Conservation (phyloP, 106 monocot genomes). For the Amphibolis antarctica region DNA sequence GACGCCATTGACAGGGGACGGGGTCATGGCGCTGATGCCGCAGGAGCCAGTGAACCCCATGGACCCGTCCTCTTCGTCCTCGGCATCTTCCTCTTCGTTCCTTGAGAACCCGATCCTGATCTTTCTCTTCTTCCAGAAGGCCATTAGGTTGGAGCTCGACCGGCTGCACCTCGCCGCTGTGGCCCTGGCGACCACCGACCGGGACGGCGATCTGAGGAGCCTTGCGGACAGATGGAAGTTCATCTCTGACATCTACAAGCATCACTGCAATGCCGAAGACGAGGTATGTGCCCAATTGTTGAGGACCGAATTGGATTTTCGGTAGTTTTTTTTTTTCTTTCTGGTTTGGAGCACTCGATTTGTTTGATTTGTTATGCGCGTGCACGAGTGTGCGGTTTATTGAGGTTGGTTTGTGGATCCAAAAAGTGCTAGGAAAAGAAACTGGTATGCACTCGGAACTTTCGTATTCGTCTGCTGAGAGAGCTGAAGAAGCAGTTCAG, state of each 20-base stretch:
- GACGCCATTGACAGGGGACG: constrained; percentile 35
- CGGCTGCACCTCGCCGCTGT: constrained; percentile 66
- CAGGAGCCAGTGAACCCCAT: constrained; percentile 17
- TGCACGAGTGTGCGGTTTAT: too few relatives aligned
- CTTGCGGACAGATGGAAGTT: constrained; percentile 61
- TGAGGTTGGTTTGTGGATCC: too few relatives aligned
- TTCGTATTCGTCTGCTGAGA: too few relatives aligned
- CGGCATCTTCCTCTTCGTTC: constrained; percentile 6
- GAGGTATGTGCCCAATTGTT: constrained; percentile 34
- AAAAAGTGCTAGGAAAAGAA: too few relatives aligned
- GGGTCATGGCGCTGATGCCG: constrained; percentile 30
- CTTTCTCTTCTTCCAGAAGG: constrained; percentile 86
- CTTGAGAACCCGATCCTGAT: constrained; percentile 68
- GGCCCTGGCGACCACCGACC: constrained; percentile 58
- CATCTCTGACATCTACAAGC: constrained; percentile 74
- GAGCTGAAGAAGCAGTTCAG: too few relatives aligned
- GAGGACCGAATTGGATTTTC: neutral
- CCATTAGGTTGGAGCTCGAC: constrained; percentile 76
- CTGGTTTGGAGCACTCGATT: neutral
- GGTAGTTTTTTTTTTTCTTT: neutral
- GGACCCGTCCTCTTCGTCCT: constrained; percentile 1
- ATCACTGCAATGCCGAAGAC: constrained; percentile 98
- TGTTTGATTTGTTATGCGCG: too few relatives aligned
- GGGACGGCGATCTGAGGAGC: constrained; percentile 43
- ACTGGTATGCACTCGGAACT: too few relatives aligned